Base-by-base conservation (phyloP, 192 early-diverging fungal genomes). In the Paraglomus occultum region DNA sequence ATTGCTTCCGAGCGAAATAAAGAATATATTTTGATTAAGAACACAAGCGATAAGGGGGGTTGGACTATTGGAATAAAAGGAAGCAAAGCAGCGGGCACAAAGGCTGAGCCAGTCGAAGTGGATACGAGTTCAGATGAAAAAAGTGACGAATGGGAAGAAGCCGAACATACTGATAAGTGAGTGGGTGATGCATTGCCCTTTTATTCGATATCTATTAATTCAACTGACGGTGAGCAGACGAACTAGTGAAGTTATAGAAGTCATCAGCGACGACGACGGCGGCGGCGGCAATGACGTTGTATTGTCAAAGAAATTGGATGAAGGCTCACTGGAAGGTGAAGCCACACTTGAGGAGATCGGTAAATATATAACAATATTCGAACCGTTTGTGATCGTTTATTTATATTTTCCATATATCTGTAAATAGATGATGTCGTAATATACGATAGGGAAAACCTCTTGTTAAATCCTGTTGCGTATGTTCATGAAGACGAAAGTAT, bases 21-120 rank as follows among this genome's bases (percentile, higher is more conserved):
- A 48, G 87, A 93, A 71, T 99, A 92, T 67, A 75, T 96, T 31
- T 71, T 99, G 49, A 80, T 95, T 17, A 95, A 95, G 69, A 93
- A 94, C 54, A 90, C 93, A 43, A 83, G 91, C 31, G 71, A 79
- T 10, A 75, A 59, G 2, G 84, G 80, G 1, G 94, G 91, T 0
- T 96, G 92, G 84, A 85, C 78, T 1, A 65, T 94, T 11, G 74
- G 80, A 31, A 80, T 77, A n/a, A 43, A 58, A 12, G 69, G 67
- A 54, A 64, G 67, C 1, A 75, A 59, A 11, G 31, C 12, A 40
- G 60, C 50, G 22, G 46, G 50, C 10, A 76, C 72, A 61, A 63
- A 50, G 14, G 73, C 72, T 5, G 63, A 75, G 20, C 76, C 73
- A 8, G 72, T 77, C 1, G 55, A 71, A 6, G 39, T 80, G 23